Evolutionary conservation across 2,329 filamentous ascomycete species (phyloP).

Genomic region (Microdochium trichocladiopsis): DNA sequence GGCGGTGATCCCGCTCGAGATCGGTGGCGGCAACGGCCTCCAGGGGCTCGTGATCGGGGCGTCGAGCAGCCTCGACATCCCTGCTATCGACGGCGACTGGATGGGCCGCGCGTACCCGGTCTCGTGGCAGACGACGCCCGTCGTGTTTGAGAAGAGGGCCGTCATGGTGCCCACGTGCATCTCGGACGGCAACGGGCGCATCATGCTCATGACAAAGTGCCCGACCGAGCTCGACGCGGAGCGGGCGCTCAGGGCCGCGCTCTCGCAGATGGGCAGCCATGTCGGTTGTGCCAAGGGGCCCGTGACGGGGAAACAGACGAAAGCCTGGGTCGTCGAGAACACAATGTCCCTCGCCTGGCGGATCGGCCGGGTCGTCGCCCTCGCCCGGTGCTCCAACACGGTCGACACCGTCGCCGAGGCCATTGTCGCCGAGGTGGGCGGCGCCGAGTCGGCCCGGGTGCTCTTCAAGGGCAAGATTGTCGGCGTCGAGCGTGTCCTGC

Average conservation of each 20-base stretch:
- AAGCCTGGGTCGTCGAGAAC: conserved; percentile 43
- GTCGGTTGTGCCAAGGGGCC: conserved; percentile 41
- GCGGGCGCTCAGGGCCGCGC: conserved; percentile 39
- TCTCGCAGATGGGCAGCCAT: conserved; percentile 49
- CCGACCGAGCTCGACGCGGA: conserved; percentile 41
- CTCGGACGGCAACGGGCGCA: conserved; percentile 33
- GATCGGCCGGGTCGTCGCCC: conserved; percentile 53
- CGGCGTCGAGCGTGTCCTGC: conserved; percentile 47
- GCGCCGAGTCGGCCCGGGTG: conserved; percentile 42
- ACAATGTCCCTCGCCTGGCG: conserved; percentile 48
- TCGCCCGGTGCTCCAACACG: conserved; percentile 38
- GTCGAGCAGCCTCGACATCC: conserved; percentile 41
- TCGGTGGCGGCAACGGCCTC: conserved; percentile 60
- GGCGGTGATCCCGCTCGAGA: conserved; percentile 56
- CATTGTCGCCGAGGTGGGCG: conserved; percentile 52
- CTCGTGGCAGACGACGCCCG: conserved; percentile 48
- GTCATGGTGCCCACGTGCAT: conserved; percentile 39
- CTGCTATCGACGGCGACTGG: conserved; percentile 47
- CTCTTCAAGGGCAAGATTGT: conserved; percentile 60
- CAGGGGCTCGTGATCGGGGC: conserved; percentile 50
- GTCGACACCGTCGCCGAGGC: conserved; percentile 48
- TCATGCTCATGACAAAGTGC: conserved; percentile 33
- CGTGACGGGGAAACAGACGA: conserved; percentile 40
- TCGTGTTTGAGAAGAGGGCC: conserved; percentile 39
- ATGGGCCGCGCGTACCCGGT: conserved; percentile 50